Evolutionary conservation across 2,329 filamentous ascomycete genomes (phyloP), one percentile per base, ranked within the genome.

Genomic region (Mollisiaceae sp.): DNA sequence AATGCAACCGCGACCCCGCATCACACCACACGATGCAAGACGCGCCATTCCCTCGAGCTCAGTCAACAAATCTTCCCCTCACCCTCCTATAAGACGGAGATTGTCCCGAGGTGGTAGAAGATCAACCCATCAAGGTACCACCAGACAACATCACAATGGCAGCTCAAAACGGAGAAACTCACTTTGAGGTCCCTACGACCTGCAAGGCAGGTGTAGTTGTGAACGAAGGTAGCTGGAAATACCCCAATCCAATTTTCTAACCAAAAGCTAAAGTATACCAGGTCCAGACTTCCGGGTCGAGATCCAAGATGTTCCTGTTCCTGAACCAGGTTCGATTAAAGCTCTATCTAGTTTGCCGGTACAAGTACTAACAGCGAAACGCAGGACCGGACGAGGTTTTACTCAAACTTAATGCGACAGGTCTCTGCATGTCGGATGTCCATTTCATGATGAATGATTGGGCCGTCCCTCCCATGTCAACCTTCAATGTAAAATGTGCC

Each of bases 391-490:
- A 85, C 59, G 85, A 88, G 65, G 76, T 88, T 24, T 78, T 88
- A 11, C 79, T 88, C 71, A 82, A 81, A 61, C 78, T 88, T 60
- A 88, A 87, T 64, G 80, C 79, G 32, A 88, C 85, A 1, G 86
- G 86, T 0, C 78, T 88, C 58, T 88, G 86, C 76, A 81, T 83
- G 66, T 82, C 80, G 39, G 86, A 88, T 69, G 75, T 88, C 20
- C 85, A 88, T 71, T 83, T 83, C 75, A 86, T 86, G 83, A 67
- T 82, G 57, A 81, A 82, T 62, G 85, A 88, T 71, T 81, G 83
- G 76, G 81, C 78, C 0, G 62, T 79, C 0, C 80, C 81, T 0
- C 75, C 77, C n/a, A 84, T 84, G 82, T 79, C 78, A 0, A 67
- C 69, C 0, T 77, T 82, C 43, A 79, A 80, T 6, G 78, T 79